A percentile compares a stretch with the other conserved stretches of the same genome.
Conservation (phyloP, 2,329 filamentous ascomycete genomes). For the Berkeleyomyces basicola region DNA sequence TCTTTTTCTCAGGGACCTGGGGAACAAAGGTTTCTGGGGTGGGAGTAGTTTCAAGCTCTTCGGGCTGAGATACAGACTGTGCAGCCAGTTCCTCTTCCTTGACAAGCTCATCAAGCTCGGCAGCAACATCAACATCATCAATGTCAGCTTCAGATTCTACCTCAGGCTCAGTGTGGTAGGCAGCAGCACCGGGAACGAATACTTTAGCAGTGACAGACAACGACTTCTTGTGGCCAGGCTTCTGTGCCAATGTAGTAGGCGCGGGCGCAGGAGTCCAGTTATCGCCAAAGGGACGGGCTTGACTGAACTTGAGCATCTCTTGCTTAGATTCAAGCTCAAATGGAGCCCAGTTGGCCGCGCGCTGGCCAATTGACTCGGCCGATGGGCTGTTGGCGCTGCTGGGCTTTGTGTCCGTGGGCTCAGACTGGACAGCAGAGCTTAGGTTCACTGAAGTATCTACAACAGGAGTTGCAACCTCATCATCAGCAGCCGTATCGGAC, state of each 20-base stretch:
- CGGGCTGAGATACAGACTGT: neutral
- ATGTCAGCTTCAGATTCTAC: constrained; percentile 15
- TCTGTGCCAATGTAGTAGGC: neutral
- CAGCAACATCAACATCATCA: constrained; percentile 15
- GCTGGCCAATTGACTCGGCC: constrained; percentile 34
- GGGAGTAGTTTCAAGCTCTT: constrained; percentile 11
- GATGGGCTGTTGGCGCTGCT: constrained; percentile 36
- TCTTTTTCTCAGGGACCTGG: neutral
- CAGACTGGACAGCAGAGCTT: constrained; percentile 35
- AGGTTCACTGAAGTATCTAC: constrained; percentile 30
- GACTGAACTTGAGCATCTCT: constrained; percentile 34
- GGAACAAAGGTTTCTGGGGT: constrained; percentile 14
- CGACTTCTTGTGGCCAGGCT: constrained; percentile 29
- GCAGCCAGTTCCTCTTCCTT: neutral
- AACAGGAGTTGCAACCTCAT: constrained; percentile 25
- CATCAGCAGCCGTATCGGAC: constrained; percentile 17
- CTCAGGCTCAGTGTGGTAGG: constrained; percentile 17
- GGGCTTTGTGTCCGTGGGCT: constrained; percentile 36
- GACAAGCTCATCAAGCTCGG: neutral
- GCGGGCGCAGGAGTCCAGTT: constrained; percentile 28
- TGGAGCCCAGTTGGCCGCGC: constrained; percentile 36
- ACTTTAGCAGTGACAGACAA: constrained; percentile 56
- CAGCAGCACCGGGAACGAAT: constrained; percentile 37
- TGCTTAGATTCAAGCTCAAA: constrained; percentile 40
- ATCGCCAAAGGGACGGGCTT: constrained; percentile 33